Evolutionary conservation across 306 rosid species (phyloP), one percentile per base, ranked within the genome.

Genomic region (Cicer chorassanicum): DNA sequence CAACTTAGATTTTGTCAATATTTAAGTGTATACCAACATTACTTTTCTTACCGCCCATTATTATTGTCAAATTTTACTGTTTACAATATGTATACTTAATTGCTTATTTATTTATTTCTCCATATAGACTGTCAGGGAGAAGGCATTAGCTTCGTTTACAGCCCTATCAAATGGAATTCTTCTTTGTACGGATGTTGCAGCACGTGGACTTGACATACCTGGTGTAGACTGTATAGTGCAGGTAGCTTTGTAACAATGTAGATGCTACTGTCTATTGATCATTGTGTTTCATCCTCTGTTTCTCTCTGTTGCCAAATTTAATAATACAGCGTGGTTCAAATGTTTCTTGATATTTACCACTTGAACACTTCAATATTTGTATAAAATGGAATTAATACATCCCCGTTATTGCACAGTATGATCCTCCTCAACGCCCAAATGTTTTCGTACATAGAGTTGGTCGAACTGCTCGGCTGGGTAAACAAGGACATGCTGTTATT

Each of bases 181-280:
- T 84, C 83, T 91, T 43, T 94, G 99, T 74, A 94, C 99, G 13
- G 98, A 94, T 86, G 95, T 94, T 86, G 98, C 98, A 21, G 96
- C 97, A 5, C 96, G 96, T 19, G 96, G 99, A 78, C 99, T 94
- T 38, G 97, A 94, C 85, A 94, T 94, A 76, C 95, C 96, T 6
- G 99, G 94, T 34, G 97, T 91, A 66, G 97, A 94, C 87, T 90
- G 92, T 82, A 89, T 94, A 73, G 84, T 94, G 76, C 96, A 91
- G 98, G 97, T 94, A 86, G 83, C 56, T 79, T 67, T 41, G 16
- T 81, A 59, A 70, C 45, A 61, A 49, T 73, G 29, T 64, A 56
- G 53, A 72, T 56, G 79, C 72, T 51, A 68, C 68, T 48, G 6
- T 74, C 50, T 55, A 6, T 59, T 50, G 38, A 50, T 2, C 66